Evolutionary conservation across 306 rosid genomes (phyloP).

Genomic region (Dicorynia guianensis): DNA sequence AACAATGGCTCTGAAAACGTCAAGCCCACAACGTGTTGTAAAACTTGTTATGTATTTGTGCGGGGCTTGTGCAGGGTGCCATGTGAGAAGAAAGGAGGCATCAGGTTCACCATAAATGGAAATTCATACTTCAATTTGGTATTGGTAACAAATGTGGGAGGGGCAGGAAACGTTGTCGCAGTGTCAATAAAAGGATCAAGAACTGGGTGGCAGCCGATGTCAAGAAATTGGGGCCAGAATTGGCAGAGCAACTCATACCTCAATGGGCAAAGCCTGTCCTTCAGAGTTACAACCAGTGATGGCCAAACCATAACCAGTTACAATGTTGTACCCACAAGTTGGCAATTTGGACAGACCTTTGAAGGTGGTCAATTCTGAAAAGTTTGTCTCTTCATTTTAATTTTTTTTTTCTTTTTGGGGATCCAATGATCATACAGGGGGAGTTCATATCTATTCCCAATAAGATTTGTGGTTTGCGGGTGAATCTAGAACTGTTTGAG

Average conservation of each 20-base stretch:
- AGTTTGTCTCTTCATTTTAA: not conserved
- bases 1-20: too few species aligned
- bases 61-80: constrained; percentile 48
- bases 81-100: constrained; percentile 66
- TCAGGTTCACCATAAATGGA: constrained; percentile 71
- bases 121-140: constrained; percentile 72
- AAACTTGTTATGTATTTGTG: not conserved
- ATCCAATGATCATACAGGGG: too few species aligned
- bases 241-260: constrained; percentile 69
- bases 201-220: constrained; percentile 66
- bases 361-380: constrained; percentile 55
- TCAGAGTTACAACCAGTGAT: constrained; percentile 68
- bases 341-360: constrained; percentile 72
- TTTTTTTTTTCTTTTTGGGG: too few species aligned
- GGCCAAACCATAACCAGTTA: constrained; percentile 52
- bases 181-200: constrained; percentile 66
- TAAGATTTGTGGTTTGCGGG: too few species aligned
- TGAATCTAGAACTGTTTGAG: too few species aligned
- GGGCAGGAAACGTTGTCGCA: constrained; percentile 68
- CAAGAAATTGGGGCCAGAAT: constrained; percentile 76
- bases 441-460: too few species aligned
- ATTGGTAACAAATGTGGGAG: constrained; percentile 65
- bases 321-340: constrained; percentile 51
- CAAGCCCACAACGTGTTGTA: too few species aligned
- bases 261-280: constrained; percentile 64